Percentiles rank a stretch among this genome's conserved stretches.
Conservation (phyloP, 768 basidiomycete genomes). For the Pholiota molesta region DNA sequence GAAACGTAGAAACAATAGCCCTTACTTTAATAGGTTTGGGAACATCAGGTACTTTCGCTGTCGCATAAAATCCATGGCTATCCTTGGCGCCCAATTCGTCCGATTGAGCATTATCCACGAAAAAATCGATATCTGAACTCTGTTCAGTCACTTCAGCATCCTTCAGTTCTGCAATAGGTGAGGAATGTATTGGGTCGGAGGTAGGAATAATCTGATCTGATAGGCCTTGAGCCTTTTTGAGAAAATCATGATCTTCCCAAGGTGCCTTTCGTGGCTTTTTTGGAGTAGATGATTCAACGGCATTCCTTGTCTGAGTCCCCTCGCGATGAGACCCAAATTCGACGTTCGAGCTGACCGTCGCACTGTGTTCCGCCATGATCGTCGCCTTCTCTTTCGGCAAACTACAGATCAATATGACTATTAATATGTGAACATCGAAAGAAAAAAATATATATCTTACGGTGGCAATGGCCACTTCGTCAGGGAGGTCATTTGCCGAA, state of each 20-base stretch:
- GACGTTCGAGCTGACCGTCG: constrained; percentile 16
- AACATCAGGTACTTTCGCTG: neutral
- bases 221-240: neutral
- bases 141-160: neutral
- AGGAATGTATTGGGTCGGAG: neutral
- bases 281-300: neutral
- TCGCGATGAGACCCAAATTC: constrained; percentile 3
- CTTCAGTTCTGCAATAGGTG: neutral
- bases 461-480: neutral
- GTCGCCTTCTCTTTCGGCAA: neutral
- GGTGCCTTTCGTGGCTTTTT: constrained; percentile 33
- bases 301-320: neutral
- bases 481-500: neutral
- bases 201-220: neutral
- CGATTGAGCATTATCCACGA: neutral
- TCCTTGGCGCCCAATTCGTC: neutral
- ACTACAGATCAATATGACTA: neutral
- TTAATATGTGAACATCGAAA: neutral
- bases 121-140: neutral
- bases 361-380: neutral
- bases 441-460: neutral
- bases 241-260: constrained; percentile 29
- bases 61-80: neutral
- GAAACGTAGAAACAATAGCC: neutral
- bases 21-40: neutral